phyloP scores from a whole-genome alignment of 78 protist species.

The Dictyostelium discoideum region DNA sequence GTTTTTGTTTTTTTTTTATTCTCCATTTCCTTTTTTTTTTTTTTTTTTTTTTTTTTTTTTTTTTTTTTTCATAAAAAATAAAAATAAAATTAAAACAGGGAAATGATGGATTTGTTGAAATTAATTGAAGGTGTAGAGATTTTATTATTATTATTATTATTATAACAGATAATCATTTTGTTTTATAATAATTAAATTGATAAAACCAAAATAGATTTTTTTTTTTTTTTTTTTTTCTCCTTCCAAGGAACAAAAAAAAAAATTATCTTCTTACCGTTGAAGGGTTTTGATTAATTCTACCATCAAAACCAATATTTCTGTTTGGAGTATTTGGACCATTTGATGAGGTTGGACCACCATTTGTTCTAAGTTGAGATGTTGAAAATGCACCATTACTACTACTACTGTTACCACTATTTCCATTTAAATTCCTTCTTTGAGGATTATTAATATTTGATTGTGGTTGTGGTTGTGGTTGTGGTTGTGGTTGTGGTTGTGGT shows the following conservation, averaged over 20 bases:
- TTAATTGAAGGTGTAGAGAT: neutral
- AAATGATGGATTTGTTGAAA: neutral
- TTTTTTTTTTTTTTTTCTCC: neutral
- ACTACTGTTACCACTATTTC: neutral
- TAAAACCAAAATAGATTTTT: neutral
- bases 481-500: neutral
- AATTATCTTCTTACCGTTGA: neutral
- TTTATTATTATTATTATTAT: no score
- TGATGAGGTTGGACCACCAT: neutral
- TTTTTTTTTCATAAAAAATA: neutral
- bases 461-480: neutral
- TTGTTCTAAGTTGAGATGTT: neutral
- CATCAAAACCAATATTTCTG: neutral
- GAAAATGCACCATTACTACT: neutral
- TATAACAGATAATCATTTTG: neutral
- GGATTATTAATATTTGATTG: neutral
- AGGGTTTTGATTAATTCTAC: neutral
- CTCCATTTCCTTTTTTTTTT: no score
- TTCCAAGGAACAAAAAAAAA: neutral
- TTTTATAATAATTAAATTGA: slow-evolving; percentile 10
- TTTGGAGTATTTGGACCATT: neutral
- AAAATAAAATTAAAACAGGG: neutral
- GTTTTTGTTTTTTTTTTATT: no score
- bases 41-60: neutral
- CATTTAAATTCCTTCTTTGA: neutral